These are phyloP conservation scores for Arabidopsis arenosa DNA, from an alignment of 345 rosid genomes.

Conservation along the genomic window DNA sequence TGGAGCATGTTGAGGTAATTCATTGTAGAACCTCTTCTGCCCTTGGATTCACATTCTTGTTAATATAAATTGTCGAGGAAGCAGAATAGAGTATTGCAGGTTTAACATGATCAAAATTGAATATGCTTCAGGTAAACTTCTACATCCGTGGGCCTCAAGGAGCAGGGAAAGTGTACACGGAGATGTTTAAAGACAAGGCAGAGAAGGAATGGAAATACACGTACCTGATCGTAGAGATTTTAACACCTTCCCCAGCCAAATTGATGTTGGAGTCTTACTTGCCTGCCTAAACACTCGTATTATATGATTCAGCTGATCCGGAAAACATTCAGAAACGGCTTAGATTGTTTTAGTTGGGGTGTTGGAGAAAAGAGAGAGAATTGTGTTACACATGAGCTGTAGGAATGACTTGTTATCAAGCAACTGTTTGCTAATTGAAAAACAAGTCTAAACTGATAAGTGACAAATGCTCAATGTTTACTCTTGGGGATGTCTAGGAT, in stretches of 20 bases:
- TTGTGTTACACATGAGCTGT: conserved; percentile 13
- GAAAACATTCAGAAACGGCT: conserved; percentile 3
- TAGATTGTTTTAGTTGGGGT: conserved; percentile 19
- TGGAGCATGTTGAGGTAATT: conserved; percentile 87
- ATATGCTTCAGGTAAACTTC: conserved; percentile 65
- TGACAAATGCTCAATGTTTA: not conserved
- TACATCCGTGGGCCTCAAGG: conserved; percentile 93
- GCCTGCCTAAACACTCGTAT: conserved; percentile 53
- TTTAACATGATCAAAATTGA: conserved; percentile 7
- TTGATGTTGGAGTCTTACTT: conserved; percentile 87
- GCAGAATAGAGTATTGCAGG: not conserved
- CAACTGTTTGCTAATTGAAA: not conserved
- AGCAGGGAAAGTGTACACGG: conserved; percentile 84
- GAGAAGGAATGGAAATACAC: conserved; percentile 91
- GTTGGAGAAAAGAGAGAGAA: conserved; percentile 1
- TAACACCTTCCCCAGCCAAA: conserved; percentile 69
- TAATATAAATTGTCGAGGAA: not conserved
- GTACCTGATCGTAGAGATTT: conserved; percentile 78
- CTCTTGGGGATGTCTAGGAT: not conserved
- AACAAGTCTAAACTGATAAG: not conserved
- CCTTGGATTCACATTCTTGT: not conserved
- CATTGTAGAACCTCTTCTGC: not conserved
- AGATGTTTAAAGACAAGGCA: conserved; percentile 88
- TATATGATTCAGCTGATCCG: not conserved
- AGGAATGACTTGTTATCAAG: conserved; percentile 12